These are phyloP conservation scores for Amanita exitialis DNA, from an alignment of 768 basidiomycete genomes.

Conservation along the genomic window DNA sequence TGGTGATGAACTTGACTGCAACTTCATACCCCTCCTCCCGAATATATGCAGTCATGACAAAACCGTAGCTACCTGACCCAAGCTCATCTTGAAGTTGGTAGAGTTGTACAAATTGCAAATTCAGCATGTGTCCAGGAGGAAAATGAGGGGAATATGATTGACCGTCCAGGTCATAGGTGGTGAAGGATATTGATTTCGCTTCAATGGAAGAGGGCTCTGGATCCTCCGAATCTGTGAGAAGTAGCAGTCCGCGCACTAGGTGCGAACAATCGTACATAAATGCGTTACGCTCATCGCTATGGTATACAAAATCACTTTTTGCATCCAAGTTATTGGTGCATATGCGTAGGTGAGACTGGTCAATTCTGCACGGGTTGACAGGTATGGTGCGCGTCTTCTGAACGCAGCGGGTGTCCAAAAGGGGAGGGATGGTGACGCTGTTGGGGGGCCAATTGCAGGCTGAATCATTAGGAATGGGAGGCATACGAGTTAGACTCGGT, in stretches of 20 bases:
- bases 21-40: constrained; percentile 55
- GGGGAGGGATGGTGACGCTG: not conserved
- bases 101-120: constrained; percentile 43
- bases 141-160: constrained; percentile 34
- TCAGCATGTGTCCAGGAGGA: constrained; percentile 48
- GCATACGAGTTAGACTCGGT: not conserved
- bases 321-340: not conserved
- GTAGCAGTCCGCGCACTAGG: not conserved
- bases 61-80: constrained; percentile 90
- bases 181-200: not conserved
- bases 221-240: not conserved
- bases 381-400: not conserved
- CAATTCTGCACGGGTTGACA: not conserved
- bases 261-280: not conserved
- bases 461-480: not conserved
- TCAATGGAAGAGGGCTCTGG: not conserved
- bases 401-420: not conserved
- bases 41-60: constrained; percentile 82
- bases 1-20: constrained; percentile 93
- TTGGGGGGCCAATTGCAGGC: not conserved
- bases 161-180: constrained; percentile 6
- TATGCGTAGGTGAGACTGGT: not conserved
- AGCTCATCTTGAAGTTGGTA: constrained; percentile 70
- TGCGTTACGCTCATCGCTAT: not conserved
- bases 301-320: not conserved